Base-by-base conservation (phyloP, 2,329 filamentous ascomycete genomes). In the Canariomyces notabilis region DNA sequence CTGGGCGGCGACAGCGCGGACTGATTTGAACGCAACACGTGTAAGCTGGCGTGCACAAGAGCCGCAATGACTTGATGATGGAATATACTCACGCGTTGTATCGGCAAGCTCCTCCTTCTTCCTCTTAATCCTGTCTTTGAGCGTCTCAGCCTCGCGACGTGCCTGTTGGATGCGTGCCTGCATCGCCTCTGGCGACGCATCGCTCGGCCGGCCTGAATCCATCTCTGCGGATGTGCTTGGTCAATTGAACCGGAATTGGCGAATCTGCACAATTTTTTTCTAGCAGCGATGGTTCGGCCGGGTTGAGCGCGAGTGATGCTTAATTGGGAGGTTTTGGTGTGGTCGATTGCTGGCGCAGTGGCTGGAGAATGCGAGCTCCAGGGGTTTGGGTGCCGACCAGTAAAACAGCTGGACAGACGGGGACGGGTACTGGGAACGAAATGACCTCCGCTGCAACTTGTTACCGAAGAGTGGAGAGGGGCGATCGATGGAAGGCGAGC, bases 31-130 rank as follows among this genome's bases (percentile, higher is more conserved):
- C 34, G 3, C 16, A 48, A 41, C 45, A 35, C 39, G 42, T 48
- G 55, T 60, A 37, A 60, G 55, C 48, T 37, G 15, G 38, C 12
- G n/a, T n/a, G n/a, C n/a, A n/a, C n/a, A n/a, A n/a, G n/a, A 34
- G 34, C 16, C 18, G 21, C 6, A 33, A 45, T 31, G 20, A 37
- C 15, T 32, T 26, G 12, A 21, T 51, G 46, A 44, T 48, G 55
- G 53, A 12, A 29, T 11, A 8, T 53, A 79, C 91, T 81, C 83
- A 98, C 93, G 85, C 65, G 90, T 94, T 55, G 90, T 95, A 72
- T 98, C 93, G 67, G 91, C 91, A 61, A 98, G 81, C 74, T 97
- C 93, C 80, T 98, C 93, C 86, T 97, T 97, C 83, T 95, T 95
- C 73, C 90, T 83, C 85, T 96, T 97, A 82, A 97, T 97, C 71